Percentiles rank a stretch among this genome's conserved stretches.
phyloP scores from a whole-genome alignment of 1,284 basidiomycete genomes.

The Hypsizygus ulmarius region DNA sequence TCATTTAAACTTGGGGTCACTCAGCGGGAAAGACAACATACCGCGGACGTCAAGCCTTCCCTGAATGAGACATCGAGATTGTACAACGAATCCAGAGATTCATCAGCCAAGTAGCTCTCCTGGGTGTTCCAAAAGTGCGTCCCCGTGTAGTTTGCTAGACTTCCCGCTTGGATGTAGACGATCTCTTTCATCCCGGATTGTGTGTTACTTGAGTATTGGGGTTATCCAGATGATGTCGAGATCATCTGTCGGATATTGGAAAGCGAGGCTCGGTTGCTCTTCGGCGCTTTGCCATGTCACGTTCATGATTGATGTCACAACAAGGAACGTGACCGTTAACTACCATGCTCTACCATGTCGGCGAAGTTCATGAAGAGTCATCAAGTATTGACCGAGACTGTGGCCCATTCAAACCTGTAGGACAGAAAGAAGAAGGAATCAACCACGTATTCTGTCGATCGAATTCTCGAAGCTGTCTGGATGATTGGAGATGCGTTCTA shows the following conservation, averaged over 20 bases:
- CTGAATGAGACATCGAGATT: constrained; percentile 62
- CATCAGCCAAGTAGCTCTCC: constrained; percentile 59
- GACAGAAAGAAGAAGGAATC: background rate
- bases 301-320: constrained; percentile 3
- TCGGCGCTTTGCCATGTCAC: constrained; percentile 12
- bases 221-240: background rate
- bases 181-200: constrained; percentile 86
- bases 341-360: no score
- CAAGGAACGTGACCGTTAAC: background rate
- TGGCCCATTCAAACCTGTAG: background rate
- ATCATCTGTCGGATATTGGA: background rate
- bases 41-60: constrained; percentile 51
- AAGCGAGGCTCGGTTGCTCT: constrained; percentile 3
- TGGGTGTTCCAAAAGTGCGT: constrained; percentile 83
- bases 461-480: background rate
- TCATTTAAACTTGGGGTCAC: constrained; percentile 4
- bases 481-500: constrained; percentile 1
- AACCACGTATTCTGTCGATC: background rate
- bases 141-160: constrained; percentile 62
- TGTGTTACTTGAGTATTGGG: no score
- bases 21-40: constrained; percentile 25
- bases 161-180: constrained; percentile 72
- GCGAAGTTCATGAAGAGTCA: no score
- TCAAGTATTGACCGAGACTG: background rate
- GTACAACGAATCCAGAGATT: constrained; percentile 42